Evolutionary conservation across 306 rosid genomes (phyloP), one percentile per base, ranked within the genome.

Genomic region (Vigna radiata): DNA sequence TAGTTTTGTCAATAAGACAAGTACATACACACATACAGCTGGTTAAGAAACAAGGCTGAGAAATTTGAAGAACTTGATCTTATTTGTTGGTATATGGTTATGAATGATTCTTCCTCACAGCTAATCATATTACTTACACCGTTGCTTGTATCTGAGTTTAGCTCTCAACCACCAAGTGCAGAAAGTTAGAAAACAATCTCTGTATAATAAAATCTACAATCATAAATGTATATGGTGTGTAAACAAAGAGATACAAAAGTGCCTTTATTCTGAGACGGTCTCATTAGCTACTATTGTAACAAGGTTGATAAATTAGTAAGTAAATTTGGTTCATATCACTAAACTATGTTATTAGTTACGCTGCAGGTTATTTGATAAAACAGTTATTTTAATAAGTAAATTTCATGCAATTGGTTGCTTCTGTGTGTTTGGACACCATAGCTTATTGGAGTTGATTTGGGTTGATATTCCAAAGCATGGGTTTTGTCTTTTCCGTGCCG

Each of bases 401-500:
- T 6, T 16, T 41, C n/a, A 41, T 39, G 13, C 4, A 39, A 65
- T 41, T 43, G 19, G 46, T 43, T 67, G 43, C 8, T 0, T 36
- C 15, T 23, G n/a, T 16, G 48, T 8, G 52, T 43, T 66, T 16
- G 19, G 49, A 23, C 9, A 36, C 31, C 66, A 23, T 73, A 18
- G 37, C 15, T 48, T 17, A n/a, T 2, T 10, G 31, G 15, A 77
- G 48, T 66, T 18, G 73, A 44, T 59, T 36, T 59, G 55, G 85
- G 73, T 56, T 73, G 86, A 78, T 56, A 75, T 63, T 29, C 71
- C 86, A 78, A 85, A 55, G 83, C 50, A 46, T 27, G 56, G 33
- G 14, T 44, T 33, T 82, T 85, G 85, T 81, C 68, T 77, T 69
- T 33, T 16, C 19, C 19, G 54, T 70, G 86, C 85, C 81, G 88